Evolutionary conservation across 2,329 filamentous ascomycete genomes (phyloP).

Genomic region (Alternaria metachromatica): DNA sequence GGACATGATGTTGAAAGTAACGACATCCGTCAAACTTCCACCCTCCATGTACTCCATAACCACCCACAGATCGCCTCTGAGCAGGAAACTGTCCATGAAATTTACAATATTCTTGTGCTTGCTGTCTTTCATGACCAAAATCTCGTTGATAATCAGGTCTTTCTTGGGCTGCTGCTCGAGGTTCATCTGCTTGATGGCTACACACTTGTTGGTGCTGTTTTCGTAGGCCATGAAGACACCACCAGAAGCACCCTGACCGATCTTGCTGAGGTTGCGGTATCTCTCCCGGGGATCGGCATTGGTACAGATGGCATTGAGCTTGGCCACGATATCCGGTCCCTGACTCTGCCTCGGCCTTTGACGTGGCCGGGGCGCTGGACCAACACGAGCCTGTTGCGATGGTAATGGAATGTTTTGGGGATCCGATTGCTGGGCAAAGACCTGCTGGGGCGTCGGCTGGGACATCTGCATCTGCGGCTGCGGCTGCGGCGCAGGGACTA

Average conservation of each 20-base stretch:
- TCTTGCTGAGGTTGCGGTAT: slow-evolving; percentile 89
- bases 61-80: slow-evolving; percentile 92
- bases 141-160: slow-evolving; percentile 98
- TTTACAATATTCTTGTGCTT: slow-evolving; percentile 99
- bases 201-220: slow-evolving; percentile 80
- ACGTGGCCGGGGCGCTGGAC: slow-evolving; percentile 71
- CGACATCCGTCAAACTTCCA: slow-evolving; percentile 94
- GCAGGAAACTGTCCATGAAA: slow-evolving; percentile 96
- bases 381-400: slow-evolving; percentile 59
- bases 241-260: slow-evolving; percentile 95
- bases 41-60: slow-evolving; percentile 99
- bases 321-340: slow-evolving; percentile 79
- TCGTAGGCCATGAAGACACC: slow-evolving; percentile 94
- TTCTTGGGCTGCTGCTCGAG: slow-evolving; percentile 98
- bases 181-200: slow-evolving; percentile 99
- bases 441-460: slow-evolving; percentile 59
- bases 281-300: slow-evolving; percentile 87
- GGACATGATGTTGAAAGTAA: slow-evolving; percentile 99
- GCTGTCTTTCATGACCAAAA: slow-evolving; percentile 98
- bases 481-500: slow-evolving; percentile 51
- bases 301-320: slow-evolving; percentile 87
- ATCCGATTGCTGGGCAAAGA: slow-evolving; percentile 50
- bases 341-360: slow-evolving; percentile 81
- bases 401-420: slow-evolving; percentile 53
- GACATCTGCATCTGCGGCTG: slow-evolving; percentile 10